Evolutionary conservation across 345 rosid species (phyloP).

Genomic region (Abelmoschus esculentus): DNA sequence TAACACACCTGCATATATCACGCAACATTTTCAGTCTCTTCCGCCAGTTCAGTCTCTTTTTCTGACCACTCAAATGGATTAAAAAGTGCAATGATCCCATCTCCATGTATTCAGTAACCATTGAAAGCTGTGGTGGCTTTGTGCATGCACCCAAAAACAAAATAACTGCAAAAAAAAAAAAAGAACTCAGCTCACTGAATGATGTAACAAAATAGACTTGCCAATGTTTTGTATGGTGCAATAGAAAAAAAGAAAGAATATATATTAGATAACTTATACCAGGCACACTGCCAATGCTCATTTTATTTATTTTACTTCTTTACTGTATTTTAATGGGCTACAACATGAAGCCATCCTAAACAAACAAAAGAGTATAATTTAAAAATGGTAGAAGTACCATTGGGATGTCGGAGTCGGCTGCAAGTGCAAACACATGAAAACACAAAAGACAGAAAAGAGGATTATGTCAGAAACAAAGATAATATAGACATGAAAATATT

Average conservation of each 20-base stretch:
- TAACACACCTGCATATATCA: slow-evolving; percentile 85
- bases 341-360: background rate
- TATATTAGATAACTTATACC: background rate
- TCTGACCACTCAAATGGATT: slow-evolving; percentile 85
- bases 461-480: slow-evolving; percentile 28
- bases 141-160: slow-evolving; percentile 97
- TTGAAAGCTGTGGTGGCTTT: slow-evolving; percentile 80
- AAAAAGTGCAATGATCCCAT: slow-evolving; percentile 83
- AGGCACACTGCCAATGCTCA: background rate
- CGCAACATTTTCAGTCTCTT: slow-evolving; percentile 82
- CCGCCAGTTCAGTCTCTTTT: slow-evolving; percentile 81
- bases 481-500: slow-evolving; percentile 12
- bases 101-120: slow-evolving; percentile 98
- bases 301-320: background rate
- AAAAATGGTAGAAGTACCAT: slow-evolving; percentile 47
- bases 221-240: background rate
- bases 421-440: slow-evolving; percentile 21
- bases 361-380: background rate
- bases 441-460: slow-evolving; percentile 14
- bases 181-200: slow-evolving; percentile 11
- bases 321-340: background rate
- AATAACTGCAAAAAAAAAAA: slow-evolving; percentile 65
- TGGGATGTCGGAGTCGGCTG: slow-evolving; percentile 97
- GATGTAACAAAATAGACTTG: slow-evolving; percentile 6
- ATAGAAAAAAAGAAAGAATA: background rate